phyloP scores from a whole-genome alignment of 1,284 basidiomycete species.

The Gomphus sp. region DNA sequence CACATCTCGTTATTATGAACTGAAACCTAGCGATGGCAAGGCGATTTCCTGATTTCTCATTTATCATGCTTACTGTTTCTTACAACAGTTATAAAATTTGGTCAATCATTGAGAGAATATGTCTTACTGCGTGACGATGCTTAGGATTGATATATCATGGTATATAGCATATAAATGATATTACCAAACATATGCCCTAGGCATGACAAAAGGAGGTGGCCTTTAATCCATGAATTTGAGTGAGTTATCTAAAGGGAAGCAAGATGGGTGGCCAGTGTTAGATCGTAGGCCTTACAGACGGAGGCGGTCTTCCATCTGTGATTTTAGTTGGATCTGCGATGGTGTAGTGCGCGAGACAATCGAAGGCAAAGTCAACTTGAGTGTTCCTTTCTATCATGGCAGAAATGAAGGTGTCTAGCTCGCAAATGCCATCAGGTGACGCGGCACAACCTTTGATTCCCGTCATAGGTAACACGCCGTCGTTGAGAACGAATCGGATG shows the following conservation, averaged over 20 bases:
- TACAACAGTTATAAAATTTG: slow-evolving; percentile 80
- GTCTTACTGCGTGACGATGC: slow-evolving; percentile 81
- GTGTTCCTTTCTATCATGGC: slow-evolving; percentile 37
- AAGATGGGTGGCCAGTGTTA: background rate
- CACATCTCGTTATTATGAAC: slow-evolving; percentile 82
- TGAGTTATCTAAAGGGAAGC: background rate
- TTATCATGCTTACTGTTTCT: background rate
- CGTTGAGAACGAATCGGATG: slow-evolving; percentile 78
- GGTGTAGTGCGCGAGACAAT: slow-evolving; percentile 35
- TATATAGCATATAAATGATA: background rate
- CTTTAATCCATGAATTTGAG: background rate
- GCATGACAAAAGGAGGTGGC: background rate
- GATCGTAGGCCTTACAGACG: slow-evolving; percentile 9
- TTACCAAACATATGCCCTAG: background rate
- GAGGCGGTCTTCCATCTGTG: slow-evolving; percentile 27
- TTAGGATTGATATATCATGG: background rate
- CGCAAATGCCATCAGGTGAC: slow-evolving; percentile 72
- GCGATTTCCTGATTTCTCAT: background rate
- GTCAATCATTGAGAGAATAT: slow-evolving; percentile 80
- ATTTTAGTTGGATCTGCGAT: slow-evolving; percentile 31
- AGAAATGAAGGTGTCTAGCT: slow-evolving; percentile 49
- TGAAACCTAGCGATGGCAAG: slow-evolving; percentile 81
- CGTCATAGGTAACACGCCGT: slow-evolving; percentile 77
- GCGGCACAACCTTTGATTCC: slow-evolving; percentile 65
- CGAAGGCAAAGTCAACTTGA: slow-evolving; percentile 32